Percentiles rank a stretch among this genome's conserved stretches.
Evolutionary conservation across 495 filamentous ascomycete genomes (phyloP).

Genomic region (Xylaria scruposa): DNA sequence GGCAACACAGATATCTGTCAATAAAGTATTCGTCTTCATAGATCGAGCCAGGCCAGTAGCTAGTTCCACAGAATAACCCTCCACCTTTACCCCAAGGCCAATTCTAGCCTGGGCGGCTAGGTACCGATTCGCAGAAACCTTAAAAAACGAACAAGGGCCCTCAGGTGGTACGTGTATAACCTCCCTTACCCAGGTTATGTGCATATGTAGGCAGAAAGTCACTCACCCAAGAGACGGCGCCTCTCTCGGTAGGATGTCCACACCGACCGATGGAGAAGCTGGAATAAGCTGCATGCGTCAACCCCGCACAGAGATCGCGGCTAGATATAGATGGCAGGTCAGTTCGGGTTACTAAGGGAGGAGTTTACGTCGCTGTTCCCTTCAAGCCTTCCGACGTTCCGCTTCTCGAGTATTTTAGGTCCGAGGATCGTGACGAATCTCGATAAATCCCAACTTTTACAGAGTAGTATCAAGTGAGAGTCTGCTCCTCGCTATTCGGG

Average conservation of each 20-base stretch:
- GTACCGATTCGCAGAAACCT: neutral
- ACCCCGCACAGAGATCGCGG: slow-evolving; percentile 24
- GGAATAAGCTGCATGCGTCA: slow-evolving; percentile 12
- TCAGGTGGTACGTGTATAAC: neutral
- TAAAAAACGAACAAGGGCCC: neutral
- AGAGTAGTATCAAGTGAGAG: neutral
- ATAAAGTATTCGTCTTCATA: neutral
- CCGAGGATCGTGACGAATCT: neutral
- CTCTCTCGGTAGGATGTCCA: slow-evolving; percentile 11
- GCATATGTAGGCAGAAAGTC: slow-evolving; percentile 10
- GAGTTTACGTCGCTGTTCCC: neutral
- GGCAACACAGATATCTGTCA: neutral
- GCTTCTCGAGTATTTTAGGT: neutral
- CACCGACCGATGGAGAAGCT: slow-evolving; percentile 13
- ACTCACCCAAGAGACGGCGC: slow-evolving; percentile 11
- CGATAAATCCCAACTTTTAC: neutral
- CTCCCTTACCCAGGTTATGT: neutral
- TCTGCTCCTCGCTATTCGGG: neutral
- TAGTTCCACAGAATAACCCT: neutral
- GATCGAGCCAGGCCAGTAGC: neutral
- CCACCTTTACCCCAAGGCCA: neutral
- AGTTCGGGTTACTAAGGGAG: slow-evolving; percentile 12
- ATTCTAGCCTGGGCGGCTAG: neutral
- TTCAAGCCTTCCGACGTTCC: neutral
- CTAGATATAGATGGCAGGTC: slow-evolving; percentile 7